phyloP scores from a whole-genome alignment of 1,284 basidiomycete species.

The Coniophora puteana region DNA sequence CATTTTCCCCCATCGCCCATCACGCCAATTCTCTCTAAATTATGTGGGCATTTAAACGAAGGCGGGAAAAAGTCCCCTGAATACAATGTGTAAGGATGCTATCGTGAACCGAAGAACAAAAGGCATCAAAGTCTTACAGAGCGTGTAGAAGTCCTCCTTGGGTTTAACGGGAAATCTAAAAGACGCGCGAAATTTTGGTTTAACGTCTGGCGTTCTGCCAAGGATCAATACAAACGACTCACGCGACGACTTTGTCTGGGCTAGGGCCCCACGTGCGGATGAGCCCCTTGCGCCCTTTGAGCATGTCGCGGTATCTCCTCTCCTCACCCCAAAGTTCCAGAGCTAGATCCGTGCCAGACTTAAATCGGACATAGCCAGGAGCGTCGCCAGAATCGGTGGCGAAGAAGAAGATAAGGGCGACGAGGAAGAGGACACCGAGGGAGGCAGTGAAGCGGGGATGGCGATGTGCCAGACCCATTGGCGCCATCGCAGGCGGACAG shows the following conservation, averaged over 20 bases:
- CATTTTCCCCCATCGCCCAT: conserved; percentile 53
- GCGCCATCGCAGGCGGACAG: too few relatives aligned
- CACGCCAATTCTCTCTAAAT: conserved; percentile 40
- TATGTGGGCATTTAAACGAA: conserved; percentile 43
- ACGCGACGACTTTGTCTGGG: conserved; percentile 25
- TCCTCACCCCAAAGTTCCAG: conserved; percentile 18
- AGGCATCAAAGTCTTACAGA: conserved; percentile 21
- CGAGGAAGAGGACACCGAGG: conserved; percentile 21
- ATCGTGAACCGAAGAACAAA: background rate
- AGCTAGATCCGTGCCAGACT: too few relatives aligned
- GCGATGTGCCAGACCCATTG: conserved; percentile 25
- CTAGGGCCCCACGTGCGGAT: conserved; percentile 29
- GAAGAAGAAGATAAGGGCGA: conserved; percentile 23
- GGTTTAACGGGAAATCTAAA: too few relatives aligned
- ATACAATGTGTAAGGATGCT: conserved; percentile 4
- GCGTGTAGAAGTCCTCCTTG: conserved; percentile 31
- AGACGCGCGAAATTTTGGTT: too few relatives aligned
- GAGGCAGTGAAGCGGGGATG: conserved; percentile 29
- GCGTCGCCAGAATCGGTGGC: too few relatives aligned
- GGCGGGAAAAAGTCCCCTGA: conserved; percentile 50
- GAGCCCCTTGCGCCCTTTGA: conserved; percentile 18
- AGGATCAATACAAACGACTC: too few relatives aligned
- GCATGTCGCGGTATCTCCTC: conserved; percentile 15
- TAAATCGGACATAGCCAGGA: too few relatives aligned
- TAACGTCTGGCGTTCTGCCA: too few relatives aligned